A percentile compares a stretch with the other conserved stretches of the same genome.
Conservation (phyloP, 352 stramenopile species). For the Aphanomyces invadans region DNA sequence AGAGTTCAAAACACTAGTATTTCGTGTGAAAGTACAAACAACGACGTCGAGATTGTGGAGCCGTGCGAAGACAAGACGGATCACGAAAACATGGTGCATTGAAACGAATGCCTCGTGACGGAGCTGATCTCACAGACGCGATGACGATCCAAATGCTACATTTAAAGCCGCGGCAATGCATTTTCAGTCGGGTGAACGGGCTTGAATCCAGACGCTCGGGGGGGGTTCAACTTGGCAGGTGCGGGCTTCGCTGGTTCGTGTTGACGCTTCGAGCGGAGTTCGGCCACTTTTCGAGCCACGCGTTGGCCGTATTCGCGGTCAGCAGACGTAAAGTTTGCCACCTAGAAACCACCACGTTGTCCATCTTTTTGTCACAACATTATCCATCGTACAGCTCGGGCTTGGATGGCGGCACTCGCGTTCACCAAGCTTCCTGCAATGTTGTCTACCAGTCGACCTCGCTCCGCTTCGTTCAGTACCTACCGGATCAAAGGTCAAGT, state of each 20-base stretch:
- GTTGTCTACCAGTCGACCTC: constrained; percentile 79
- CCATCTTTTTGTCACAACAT: background rate
- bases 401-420: constrained; percentile 71
- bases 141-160: background rate
- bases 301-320: constrained; percentile 79
- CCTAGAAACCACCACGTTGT: constrained; percentile 21
- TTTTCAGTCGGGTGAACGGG: constrained; percentile 43
- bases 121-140: background rate
- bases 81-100: too few relatives aligned
- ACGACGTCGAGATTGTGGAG: too few relatives aligned
- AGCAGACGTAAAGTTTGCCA: constrained; percentile 83
- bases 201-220: constrained; percentile 45
- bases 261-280: constrained; percentile 25
- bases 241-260: constrained; percentile 26
- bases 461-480: constrained; percentile 51
- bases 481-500: too few relatives aligned
- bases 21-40: too few relatives aligned
- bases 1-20: too few relatives aligned
- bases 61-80: too few relatives aligned
- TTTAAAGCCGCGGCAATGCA: background rate
- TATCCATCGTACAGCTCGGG: constrained; percentile 32
- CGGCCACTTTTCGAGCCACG: constrained; percentile 67
- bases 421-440: constrained; percentile 78
- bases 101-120: background rate
- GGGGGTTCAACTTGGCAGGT: constrained; percentile 48